A percentile compares a stretch with the other conserved stretches of the same genome.
Evolutionary conservation across 768 basidiomycete species (phyloP).

Genomic region (Auricularia sp.): DNA sequence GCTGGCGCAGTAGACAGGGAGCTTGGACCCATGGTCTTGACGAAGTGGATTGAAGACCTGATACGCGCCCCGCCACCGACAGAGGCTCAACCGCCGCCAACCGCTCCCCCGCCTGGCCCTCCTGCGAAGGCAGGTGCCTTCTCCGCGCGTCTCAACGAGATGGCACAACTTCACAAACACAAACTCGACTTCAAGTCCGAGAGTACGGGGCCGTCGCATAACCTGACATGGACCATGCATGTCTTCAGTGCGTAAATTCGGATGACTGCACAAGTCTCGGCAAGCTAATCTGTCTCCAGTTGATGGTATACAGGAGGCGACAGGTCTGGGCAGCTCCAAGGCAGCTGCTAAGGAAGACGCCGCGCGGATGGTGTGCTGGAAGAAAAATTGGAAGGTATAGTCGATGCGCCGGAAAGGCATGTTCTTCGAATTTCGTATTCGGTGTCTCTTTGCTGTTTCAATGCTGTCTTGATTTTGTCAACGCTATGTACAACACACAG

Average conservation of each 20-base stretch:
- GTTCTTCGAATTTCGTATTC: no score
- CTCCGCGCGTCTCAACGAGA: neutral
- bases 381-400: neutral
- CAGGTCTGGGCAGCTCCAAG: neutral
- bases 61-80: neutral
- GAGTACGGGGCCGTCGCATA: neutral
- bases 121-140: constrained; percentile 16
- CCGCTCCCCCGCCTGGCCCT: constrained; percentile 10
- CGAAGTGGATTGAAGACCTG: neutral
- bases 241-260: neutral
- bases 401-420: neutral
- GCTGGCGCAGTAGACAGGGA: neutral
- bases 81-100: constrained; percentile 15
- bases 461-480: neutral
- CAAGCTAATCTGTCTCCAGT: neutral
- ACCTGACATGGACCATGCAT: neutral
- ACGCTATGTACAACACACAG: neutral
- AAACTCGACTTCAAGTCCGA: neutral
- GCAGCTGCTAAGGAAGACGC: neutral
- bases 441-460: neutral
- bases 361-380: neutral
- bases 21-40: neutral
- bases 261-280: neutral
- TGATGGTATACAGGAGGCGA: neutral
- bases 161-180: neutral